A percentile compares a stretch with the other conserved stretches of the same genome.
Conservation (phyloP, 169 alveolate species). For the Cyclospora cayetanensis region DNA sequence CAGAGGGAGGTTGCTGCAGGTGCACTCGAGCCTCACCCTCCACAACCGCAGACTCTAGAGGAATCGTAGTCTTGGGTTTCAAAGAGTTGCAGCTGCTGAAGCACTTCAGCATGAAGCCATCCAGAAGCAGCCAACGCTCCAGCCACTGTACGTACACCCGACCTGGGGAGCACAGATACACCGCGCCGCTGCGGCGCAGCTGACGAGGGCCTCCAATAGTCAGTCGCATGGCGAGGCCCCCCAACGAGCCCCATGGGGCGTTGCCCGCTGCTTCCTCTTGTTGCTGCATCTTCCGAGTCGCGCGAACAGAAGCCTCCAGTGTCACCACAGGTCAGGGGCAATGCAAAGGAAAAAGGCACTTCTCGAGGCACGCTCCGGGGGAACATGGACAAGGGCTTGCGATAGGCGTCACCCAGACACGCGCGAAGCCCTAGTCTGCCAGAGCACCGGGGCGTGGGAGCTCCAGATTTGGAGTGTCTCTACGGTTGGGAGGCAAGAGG, state of each 20-base stretch:
- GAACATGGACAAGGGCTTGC: too few relatives aligned
- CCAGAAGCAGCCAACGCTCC: constrained; percentile 62
- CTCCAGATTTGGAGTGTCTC: too few relatives aligned
- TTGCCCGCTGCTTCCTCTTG: background rate
- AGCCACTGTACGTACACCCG: constrained; percentile 59
- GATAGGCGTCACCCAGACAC: too few relatives aligned
- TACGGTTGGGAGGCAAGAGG: too few relatives aligned
- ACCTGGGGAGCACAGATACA: constrained; percentile 25
- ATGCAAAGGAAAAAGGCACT: too few relatives aligned
- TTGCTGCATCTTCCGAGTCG: background rate
- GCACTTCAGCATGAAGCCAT: constrained; percentile 54
- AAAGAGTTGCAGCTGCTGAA: constrained; percentile 42
- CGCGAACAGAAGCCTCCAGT: too few relatives aligned
- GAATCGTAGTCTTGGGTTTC: constrained; percentile 45
- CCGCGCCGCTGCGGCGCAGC: constrained; percentile 50
- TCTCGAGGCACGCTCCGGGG: too few relatives aligned
- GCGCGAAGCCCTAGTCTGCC: too few relatives aligned
- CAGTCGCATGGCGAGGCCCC: background rate
- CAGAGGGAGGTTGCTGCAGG: background rate
- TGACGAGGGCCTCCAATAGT: constrained; percentile 11
- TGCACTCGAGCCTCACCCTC: constrained; percentile 2
- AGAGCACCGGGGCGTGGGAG: too few relatives aligned
- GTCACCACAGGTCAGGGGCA: too few relatives aligned
- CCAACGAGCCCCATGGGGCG: background rate
- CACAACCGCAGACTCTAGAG: constrained; percentile 44